Evolutionary conservation across 192 early-diverging fungal species (phyloP).

Genomic region (Geranomyces variabilis): DNA sequence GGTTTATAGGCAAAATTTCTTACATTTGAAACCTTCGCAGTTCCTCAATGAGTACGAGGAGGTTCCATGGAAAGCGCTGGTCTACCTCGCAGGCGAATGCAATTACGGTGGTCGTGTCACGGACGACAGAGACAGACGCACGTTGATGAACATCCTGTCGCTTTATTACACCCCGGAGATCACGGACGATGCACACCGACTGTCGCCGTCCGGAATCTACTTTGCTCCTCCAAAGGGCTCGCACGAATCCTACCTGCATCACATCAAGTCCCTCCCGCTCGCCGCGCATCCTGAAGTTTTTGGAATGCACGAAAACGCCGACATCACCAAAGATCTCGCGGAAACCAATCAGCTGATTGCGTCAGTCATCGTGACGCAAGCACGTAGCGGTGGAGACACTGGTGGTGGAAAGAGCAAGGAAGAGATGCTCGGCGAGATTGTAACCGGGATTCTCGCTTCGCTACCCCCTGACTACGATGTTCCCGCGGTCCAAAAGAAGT

Average conservation of each 20-base stretch:
- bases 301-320: constrained; percentile 69
- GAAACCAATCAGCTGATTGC: constrained; percentile 61
- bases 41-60: constrained; percentile 67
- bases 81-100: constrained; percentile 63
- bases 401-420: constrained; percentile 54
- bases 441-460: constrained; percentile 47
- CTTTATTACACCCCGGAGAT: constrained; percentile 59
- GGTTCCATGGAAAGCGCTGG: constrained; percentile 60
- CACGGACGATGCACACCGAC: constrained; percentile 45
- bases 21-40: constrained; percentile 17
- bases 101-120: constrained; percentile 68
- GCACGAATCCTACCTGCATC: constrained; percentile 53
- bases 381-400: constrained; percentile 30
- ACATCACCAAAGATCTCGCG: constrained; percentile 60
- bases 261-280: constrained; percentile 63
- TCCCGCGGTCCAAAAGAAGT: constrained; percentile 42
- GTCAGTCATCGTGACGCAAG: constrained; percentile 58
- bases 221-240: constrained; percentile 55
- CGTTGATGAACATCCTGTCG: constrained; percentile 55
- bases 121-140: constrained; percentile 57
- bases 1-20: neutral
- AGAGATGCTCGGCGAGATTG: constrained; percentile 55
- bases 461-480: constrained; percentile 52
- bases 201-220: constrained; percentile 59
- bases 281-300: constrained; percentile 61